Base-by-base conservation (phyloP, 23 red algal genomes). In the Gracilariopsis chorda region DNA sequence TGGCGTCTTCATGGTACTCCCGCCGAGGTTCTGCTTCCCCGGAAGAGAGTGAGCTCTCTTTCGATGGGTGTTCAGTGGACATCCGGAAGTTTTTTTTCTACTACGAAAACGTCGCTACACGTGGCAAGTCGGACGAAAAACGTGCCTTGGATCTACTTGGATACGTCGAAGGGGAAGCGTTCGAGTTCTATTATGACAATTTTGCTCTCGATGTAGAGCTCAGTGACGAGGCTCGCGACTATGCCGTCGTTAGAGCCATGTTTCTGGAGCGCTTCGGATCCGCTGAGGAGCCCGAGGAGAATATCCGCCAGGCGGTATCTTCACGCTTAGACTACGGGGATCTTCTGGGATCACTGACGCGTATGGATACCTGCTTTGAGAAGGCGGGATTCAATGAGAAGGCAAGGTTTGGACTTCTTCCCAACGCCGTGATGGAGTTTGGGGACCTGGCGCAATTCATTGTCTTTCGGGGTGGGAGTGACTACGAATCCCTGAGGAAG, bases 121-220 rank as follows among this genome's bases (percentile, higher is more conserved):
- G 35, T 1, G 56, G 56, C 40, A 85, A 85, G 57, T 0, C 0
- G 11, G n/a, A 48, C 14, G 32, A 16, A 7, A 3, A 85, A 14
- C 64, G 68, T 21, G 59, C 58, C 3, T 21, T 85, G 0, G 19
- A 70, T 0, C 55, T 85, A 2, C 1, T 85, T 34, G 48, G 17
- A 20, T 25, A 83, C n/a, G 34, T 32, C 5, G 7, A 83, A 14
- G 53, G 53, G 20, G 0, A 16, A 0, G 58, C 80, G 2, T 85
- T 85, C 27, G 59, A 85, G 4, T 85, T 85, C 1, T 85, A 48
- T 23, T 85, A 69, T 17, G 80, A 85, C 9, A 85, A 5, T 1
- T 69, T 85, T 48, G 44, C 80, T 2, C 5, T 0, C 2, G 34
- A 70, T 24, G 48, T 0, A 2, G 39, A 24, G n/a, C 39, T 70